Evolutionary conservation across 495 filamentous ascomycete species (phyloP).

Genomic region (Polyplosphaeria fusca): DNA sequence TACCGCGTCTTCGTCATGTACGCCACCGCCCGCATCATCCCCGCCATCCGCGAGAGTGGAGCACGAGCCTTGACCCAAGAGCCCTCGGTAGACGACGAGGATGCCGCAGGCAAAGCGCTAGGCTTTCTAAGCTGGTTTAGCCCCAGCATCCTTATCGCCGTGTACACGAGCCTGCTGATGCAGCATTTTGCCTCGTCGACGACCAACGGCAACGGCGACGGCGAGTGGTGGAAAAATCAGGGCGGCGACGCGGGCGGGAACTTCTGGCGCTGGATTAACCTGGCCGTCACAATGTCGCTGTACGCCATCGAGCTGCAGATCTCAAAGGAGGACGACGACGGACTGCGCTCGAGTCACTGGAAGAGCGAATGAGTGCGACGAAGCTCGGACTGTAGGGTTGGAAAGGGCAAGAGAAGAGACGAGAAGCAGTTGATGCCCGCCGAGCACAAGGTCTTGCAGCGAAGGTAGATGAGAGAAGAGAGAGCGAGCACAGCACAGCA

Average conservation of each 20-base stretch:
- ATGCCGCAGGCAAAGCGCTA: constrained; percentile 73
- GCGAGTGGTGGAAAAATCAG: constrained; percentile 82
- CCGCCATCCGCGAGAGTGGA: constrained; percentile 81
- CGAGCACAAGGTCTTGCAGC: too few relatives aligned
- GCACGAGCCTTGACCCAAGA: constrained; percentile 78
- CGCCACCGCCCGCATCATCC: constrained; percentile 92
- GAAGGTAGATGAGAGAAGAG: too few relatives aligned
- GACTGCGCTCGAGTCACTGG: constrained; percentile 74
- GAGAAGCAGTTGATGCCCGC: too few relatives aligned
- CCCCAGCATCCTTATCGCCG: constrained; percentile 85
- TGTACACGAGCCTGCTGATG: constrained; percentile 95
- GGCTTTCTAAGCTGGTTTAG: constrained; percentile 87
- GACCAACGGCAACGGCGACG: constrained; percentile 43
- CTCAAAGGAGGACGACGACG: constrained; percentile 71
- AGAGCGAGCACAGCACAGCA: too few relatives aligned
- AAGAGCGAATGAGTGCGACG: constrained; percentile 53
- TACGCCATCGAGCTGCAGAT: constrained; percentile 88
- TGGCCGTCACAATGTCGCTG: constrained; percentile 78
- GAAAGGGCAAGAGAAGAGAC: too few relatives aligned
- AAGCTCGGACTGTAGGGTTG: too few relatives aligned
- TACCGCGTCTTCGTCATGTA: constrained; percentile 94
- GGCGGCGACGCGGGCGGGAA: constrained; percentile 77
- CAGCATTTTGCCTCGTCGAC: constrained; percentile 84
- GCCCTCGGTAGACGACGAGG: constrained; percentile 76
- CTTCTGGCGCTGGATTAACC: constrained; percentile 89